These are phyloP conservation scores for Hypoxylon sp. DNA, from an alignment of 2,329 filamentous ascomycete species.

Conservation along the genomic window DNA sequence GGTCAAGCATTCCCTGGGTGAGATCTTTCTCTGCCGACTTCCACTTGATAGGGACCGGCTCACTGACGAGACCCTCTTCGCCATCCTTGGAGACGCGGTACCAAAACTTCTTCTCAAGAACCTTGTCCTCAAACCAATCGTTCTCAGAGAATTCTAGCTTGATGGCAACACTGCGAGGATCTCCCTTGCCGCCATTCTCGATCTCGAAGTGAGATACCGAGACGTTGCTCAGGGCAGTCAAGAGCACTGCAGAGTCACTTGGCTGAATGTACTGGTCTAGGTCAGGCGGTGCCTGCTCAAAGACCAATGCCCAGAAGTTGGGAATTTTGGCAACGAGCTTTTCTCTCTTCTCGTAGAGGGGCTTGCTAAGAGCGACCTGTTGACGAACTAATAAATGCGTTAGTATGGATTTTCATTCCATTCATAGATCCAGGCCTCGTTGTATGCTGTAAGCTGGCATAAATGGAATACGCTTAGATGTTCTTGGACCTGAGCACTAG, in stretches of 20 bases:
- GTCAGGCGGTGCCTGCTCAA: slow-evolving; percentile 88
- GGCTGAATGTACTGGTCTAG: slow-evolving; percentile 91
- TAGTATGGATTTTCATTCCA: slow-evolving; percentile 23
- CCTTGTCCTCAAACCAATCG: slow-evolving; percentile 82
- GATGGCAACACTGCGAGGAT: slow-evolving; percentile 85
- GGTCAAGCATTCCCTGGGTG: slow-evolving; percentile 83
- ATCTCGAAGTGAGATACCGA: slow-evolving; percentile 87
- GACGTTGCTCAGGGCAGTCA: slow-evolving; percentile 76
- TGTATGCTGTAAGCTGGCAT: slow-evolving; percentile 21
- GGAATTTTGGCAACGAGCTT: slow-evolving; percentile 79
- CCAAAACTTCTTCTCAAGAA: slow-evolving; percentile 93
- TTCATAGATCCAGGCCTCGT: background rate
- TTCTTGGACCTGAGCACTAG: background rate
- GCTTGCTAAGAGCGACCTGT: slow-evolving; percentile 76
- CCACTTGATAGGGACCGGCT: slow-evolving; percentile 91
- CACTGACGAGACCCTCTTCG: slow-evolving; percentile 85
- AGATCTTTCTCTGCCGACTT: slow-evolving; percentile 84
- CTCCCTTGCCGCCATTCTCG: slow-evolving; percentile 72
- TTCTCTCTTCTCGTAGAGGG: slow-evolving; percentile 83
- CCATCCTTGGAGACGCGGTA: slow-evolving; percentile 78
- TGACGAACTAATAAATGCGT: slow-evolving; percentile 72
- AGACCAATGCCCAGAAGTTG: slow-evolving; percentile 95
- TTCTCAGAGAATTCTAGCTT: slow-evolving; percentile 86
- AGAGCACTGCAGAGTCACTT: slow-evolving; percentile 81
- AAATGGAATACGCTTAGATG: background rate